Conservation (phyloP, 2,329 filamentous ascomycete genomes). For the Colletotrichum sansevieriae region DNA sequence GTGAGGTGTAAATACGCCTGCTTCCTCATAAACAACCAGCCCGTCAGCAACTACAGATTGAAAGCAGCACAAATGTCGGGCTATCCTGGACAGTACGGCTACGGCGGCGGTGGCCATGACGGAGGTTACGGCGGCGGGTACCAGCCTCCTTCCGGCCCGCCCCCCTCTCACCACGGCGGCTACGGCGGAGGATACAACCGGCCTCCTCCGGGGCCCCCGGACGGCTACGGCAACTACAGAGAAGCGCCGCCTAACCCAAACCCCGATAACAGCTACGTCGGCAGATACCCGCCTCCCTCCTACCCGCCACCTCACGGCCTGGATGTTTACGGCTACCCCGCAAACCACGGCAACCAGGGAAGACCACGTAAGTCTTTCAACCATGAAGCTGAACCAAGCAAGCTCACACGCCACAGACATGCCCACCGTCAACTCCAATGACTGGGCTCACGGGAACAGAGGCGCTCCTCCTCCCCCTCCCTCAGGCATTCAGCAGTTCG, state of each 20-base stretch:
- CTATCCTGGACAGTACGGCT: conserved; percentile 56
- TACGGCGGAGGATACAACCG: conserved; percentile 40
- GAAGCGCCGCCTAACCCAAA: conserved; percentile 44
- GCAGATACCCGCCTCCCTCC: conserved; percentile 48
- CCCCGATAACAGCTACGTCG: conserved; percentile 43
- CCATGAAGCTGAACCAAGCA: not conserved
- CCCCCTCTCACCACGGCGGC: conserved; percentile 43
- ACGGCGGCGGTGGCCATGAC: conserved; percentile 51
- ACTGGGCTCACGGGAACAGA: conserved; percentile 49
- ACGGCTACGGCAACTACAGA: conserved; percentile 46
- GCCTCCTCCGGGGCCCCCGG: conserved; percentile 42
- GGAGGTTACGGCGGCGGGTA: conserved; percentile 50
- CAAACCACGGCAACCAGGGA: conserved; percentile 43
- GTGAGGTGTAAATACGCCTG: conserved; percentile 17
- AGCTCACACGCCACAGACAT: conserved; percentile 34
- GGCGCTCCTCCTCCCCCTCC: conserved; percentile 59
- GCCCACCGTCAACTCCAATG: conserved; percentile 45
- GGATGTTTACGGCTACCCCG: conserved; percentile 63
- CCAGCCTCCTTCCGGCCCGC: conserved; percentile 46
- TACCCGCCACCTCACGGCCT: conserved; percentile 58
- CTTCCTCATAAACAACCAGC: conserved; percentile 9
- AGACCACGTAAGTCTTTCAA: conserved; percentile 29
- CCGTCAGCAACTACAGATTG: not conserved
- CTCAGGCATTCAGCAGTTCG: conserved; percentile 67
- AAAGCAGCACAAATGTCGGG: conserved; percentile 47